Percentiles rank a stretch among this genome's conserved stretches.
These are phyloP conservation scores for Komagataella phaffii DNA, from an alignment of 805 yeast species.

Conservation along the genomic window DNA sequence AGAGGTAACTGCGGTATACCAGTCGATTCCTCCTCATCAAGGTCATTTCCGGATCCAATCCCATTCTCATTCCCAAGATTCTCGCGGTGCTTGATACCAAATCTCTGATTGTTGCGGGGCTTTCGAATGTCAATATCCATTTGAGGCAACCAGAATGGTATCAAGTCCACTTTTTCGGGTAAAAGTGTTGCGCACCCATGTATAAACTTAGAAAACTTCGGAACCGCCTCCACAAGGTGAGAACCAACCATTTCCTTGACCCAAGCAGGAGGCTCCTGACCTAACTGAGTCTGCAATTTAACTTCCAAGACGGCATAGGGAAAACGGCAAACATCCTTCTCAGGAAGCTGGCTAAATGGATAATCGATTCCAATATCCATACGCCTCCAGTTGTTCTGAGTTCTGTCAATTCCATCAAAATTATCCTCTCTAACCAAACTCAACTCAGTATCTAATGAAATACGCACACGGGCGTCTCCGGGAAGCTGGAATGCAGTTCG, in stretches of 20 bases:
- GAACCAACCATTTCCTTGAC: constrained; percentile 83
- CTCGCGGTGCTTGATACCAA: constrained; percentile 41
- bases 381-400: constrained; percentile 93
- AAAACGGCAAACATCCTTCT: constrained; percentile 78
- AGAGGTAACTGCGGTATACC: constrained; percentile 13
- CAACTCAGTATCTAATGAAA: constrained; percentile 92
- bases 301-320: constrained; percentile 98
- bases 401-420: constrained; percentile 85
- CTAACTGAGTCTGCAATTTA: constrained; percentile 92
- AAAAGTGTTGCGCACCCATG: constrained; percentile 92
- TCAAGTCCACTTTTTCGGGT: constrained; percentile 68
- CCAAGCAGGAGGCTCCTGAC: constrained; percentile 99
- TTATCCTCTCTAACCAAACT: constrained; percentile 97
- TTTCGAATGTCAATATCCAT: constrained; percentile 93
- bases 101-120: constrained; percentile 49
- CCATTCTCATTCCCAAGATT: constrained; percentile 3
- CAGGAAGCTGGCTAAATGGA: constrained; percentile 83
- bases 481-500: constrained; percentile 99
- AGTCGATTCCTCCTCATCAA: constrained; percentile 59
- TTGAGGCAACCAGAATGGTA: constrained; percentile 97
- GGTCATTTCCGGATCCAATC: constrained; percentile 36
- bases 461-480: constrained; percentile 98
- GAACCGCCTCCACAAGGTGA: constrained; percentile 95
- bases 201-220: constrained; percentile 92
- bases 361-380: constrained; percentile 96